These are phyloP conservation scores for Calonectria multiphialidica DNA, from an alignment of 2,329 filamentous ascomycete species.

Conservation along the genomic window DNA sequence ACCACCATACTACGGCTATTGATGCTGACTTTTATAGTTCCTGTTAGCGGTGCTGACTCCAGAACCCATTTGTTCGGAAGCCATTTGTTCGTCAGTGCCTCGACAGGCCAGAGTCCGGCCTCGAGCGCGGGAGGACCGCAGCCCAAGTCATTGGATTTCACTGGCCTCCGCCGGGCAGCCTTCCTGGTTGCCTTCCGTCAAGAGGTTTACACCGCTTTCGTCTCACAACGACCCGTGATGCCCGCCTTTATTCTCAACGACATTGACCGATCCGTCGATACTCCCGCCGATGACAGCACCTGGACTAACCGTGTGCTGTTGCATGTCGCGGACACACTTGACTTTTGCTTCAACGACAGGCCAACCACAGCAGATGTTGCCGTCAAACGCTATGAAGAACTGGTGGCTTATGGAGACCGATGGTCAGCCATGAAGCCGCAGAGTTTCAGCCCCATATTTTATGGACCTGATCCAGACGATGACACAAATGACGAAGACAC, in stretches of 20 bases:
- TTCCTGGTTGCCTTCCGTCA: slow-evolving; percentile 23
- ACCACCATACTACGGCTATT: too few species aligned
- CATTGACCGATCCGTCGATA: slow-evolving; percentile 13
- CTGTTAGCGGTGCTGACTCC: slow-evolving; percentile 18
- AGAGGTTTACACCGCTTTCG: slow-evolving; percentile 16
- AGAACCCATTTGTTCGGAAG: slow-evolving; percentile 18
- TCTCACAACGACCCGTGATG: slow-evolving; percentile 10
- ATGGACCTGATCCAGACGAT: neutral
- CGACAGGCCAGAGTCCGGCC: neutral
- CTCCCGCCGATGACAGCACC: neutral
- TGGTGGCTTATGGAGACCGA: slow-evolving; percentile 28
- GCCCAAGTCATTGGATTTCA: neutral
- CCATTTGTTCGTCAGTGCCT: slow-evolving; percentile 17
- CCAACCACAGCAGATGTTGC: neutral
- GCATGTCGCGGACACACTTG: slow-evolving; percentile 11
- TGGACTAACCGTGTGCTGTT: slow-evolving; percentile 21
- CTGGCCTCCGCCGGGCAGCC: slow-evolving; percentile 15
- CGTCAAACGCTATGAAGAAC: slow-evolving; percentile 12
- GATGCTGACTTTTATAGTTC: neutral
- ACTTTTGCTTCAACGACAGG: slow-evolving; percentile 13
- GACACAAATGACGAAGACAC: neutral
- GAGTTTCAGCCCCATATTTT: slow-evolving; percentile 30
- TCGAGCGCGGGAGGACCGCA: neutral
- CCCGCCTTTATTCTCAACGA: slow-evolving; percentile 11
- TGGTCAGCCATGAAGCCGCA: slow-evolving; percentile 37